Evolutionary conservation across 352 stramenopile genomes (phyloP).

Genomic region (Phytophthora agathidicida): DNA sequence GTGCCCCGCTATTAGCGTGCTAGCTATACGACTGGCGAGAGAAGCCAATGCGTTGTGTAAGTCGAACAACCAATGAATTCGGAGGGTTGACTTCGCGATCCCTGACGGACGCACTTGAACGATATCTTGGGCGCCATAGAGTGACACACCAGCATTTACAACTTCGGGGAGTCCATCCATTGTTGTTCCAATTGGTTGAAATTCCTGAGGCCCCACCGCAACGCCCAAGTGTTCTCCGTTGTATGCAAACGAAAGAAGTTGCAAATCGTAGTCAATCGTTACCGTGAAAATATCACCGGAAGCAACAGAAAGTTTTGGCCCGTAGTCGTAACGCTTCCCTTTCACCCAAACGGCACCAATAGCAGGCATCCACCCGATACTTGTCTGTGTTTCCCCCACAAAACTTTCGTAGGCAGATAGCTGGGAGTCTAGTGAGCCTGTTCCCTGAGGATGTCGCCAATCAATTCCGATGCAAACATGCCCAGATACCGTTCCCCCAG

Average conservation of each 20-base stretch:
- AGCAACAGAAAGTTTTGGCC: slow-evolving; percentile 43
- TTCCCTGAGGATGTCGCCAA: slow-evolving; percentile 39
- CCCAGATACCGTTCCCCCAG: slow-evolving; percentile 64
- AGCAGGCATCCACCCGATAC: slow-evolving; percentile 87
- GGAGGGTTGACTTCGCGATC: slow-evolving; percentile 77
- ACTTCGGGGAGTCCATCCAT: slow-evolving; percentile 44
- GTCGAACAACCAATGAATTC: slow-evolving; percentile 86
- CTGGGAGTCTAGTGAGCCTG: slow-evolving; percentile 1
- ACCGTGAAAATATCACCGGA: slow-evolving; percentile 79
- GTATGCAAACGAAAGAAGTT: slow-evolving; percentile 73
- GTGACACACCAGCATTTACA: slow-evolving; percentile 60
- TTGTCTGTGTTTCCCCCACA: slow-evolving; percentile 52
- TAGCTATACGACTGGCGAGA: slow-evolving; percentile 66
- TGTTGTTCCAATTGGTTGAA: slow-evolving; percentile 37
- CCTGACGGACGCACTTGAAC: slow-evolving; percentile 75
- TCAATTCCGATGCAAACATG: slow-evolving; percentile 83
- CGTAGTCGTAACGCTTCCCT: slow-evolving; percentile 62
- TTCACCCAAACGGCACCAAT: slow-evolving; percentile 78
- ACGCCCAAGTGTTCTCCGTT: slow-evolving; percentile 69
- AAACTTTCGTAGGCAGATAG: slow-evolving; percentile 44
- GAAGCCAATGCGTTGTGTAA: slow-evolving; percentile 79
- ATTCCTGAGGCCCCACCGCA: slow-evolving; percentile 52
- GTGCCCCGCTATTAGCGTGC: slow-evolving; percentile 78
- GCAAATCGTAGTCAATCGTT: slow-evolving; percentile 74
- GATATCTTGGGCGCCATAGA: slow-evolving; percentile 77